A percentile compares a stretch with the other conserved stretches of the same genome.
These are phyloP conservation scores for Lactarius deliciosus DNA, from an alignment of 768 basidiomycete genomes.

Conservation along the genomic window DNA sequence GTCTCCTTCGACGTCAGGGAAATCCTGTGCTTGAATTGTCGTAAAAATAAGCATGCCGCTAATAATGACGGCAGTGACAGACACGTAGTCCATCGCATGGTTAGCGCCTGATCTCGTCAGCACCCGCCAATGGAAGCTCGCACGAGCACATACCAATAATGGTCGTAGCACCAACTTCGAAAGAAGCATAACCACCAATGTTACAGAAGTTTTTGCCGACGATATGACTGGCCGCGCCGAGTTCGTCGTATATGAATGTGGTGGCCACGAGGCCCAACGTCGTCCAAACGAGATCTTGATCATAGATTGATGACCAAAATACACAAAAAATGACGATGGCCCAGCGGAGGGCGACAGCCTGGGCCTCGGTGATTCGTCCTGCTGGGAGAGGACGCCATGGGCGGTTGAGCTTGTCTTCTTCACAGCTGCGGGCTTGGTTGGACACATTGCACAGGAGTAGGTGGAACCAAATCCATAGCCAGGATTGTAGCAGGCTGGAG, in stretches of 20 bases:
- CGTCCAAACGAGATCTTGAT: conserved; percentile 24
- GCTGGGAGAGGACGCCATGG: conserved; percentile 35
- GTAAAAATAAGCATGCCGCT: conserved; percentile 31
- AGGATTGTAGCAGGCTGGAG: conserved; percentile 23
- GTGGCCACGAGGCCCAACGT: conserved; percentile 30
- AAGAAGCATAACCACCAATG: conserved; percentile 30
- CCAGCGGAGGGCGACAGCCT: conserved; percentile 30
- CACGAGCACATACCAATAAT: conserved; percentile 25
- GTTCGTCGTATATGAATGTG: conserved; percentile 31
- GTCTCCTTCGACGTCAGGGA: conserved; percentile 33
- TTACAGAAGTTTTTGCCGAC: conserved; percentile 32
- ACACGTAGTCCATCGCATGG: conserved; percentile 28
- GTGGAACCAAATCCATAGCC: conserved; percentile 34
- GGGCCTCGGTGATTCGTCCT: conserved; percentile 30
- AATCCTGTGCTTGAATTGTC: conserved; percentile 34
- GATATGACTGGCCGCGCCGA: conserved; percentile 23
- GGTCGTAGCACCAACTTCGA: conserved; percentile 31
- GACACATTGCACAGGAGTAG: conserved; percentile 33
- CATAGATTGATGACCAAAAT: conserved; percentile 22
- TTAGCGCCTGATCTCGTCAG: conserved; percentile 24
- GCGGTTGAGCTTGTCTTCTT: conserved; percentile 33
- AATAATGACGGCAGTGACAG: conserved; percentile 29
- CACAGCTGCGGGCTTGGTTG: conserved; percentile 31
- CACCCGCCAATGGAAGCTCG: conserved; percentile 18
- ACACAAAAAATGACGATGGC: conserved; percentile 28